A percentile compares a stretch with the other conserved stretches of the same genome.
phyloP scores from a whole-genome alignment of 495 filamentous ascomycete species.

The Talaromyces adpressus region DNA sequence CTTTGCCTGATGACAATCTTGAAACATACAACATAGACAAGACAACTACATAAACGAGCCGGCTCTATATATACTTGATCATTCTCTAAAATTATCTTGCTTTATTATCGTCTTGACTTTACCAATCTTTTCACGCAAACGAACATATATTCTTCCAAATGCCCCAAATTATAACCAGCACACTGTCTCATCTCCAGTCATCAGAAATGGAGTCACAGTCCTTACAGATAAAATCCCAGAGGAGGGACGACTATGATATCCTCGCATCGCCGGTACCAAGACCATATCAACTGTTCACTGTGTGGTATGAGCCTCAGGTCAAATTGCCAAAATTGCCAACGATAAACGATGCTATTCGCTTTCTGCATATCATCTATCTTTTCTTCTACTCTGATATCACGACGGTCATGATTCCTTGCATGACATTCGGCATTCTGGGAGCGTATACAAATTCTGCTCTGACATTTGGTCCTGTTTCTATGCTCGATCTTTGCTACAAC shows the following conservation, averaged over 20 bases:
- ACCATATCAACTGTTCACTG: background rate
- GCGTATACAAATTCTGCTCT: conserved; percentile 2
- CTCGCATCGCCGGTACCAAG: background rate
- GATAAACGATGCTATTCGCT: background rate
- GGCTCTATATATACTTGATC: background rate
- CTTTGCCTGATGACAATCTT: background rate
- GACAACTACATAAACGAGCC: background rate
- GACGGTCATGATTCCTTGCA: conserved; percentile 6
- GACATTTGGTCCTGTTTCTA: background rate
- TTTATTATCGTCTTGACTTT: background rate
- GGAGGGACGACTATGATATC: background rate
- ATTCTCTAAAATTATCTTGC: background rate
- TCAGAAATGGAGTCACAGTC: conserved; percentile 4
- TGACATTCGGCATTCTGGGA: conserved; percentile 7
- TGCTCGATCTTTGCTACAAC: background rate
- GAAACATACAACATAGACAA: background rate
- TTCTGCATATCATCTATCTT: conserved; percentile 4
- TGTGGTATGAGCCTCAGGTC: background rate
- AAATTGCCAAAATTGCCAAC: background rate
- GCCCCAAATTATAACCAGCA: background rate
- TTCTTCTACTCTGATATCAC: conserved; percentile 9
- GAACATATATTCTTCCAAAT: background rate
- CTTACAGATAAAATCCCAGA: background rate
- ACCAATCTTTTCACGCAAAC: background rate
- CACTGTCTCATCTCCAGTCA: conserved; percentile 1